Evolutionary conservation across 2,329 filamentous ascomycete species (phyloP), one percentile per base, ranked within the genome.

Genomic region (Bipolaris oryzae): DNA sequence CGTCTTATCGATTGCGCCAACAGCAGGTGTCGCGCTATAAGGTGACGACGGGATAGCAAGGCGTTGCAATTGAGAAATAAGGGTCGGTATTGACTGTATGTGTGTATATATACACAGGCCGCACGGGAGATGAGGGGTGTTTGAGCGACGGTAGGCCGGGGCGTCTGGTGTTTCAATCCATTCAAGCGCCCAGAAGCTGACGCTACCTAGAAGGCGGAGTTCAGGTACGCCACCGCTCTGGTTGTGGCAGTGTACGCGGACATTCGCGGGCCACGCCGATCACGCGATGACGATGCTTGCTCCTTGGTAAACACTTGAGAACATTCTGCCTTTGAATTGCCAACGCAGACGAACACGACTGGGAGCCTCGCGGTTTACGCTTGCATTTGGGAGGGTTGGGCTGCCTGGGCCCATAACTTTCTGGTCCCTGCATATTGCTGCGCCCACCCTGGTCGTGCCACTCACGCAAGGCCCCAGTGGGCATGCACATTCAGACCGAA

Each of bases 381-480:
- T 10, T 35, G 31, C 20, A 7, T 21, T 6, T 35, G 31, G 18
- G 2, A 16, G 20, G 18, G 15, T 51, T 56, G 50, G 55, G 50
- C 42, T 35, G 38, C 31, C 33, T 38, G 49, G 56, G 31, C 52
- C 42, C 43, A 53, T 50, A 33, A 33, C 20, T 37, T 37, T 23
- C 37, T 52, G 47, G 66, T 60, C 68, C 64, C 68, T 71, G 67
- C 64, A 70, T 69, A 54, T 51, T 31, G 18, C 55, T 66, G 61
- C 62, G 56, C 64, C 10, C 47, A 35, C 52, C 49, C 58, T 21
- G 38, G 34, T 60, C 28, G 50, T 9, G 21, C 28, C 54, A 41
- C 37, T 49, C 33, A 41, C 23, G 35, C 23, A 39, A 16, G 23
- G 25, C 25, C 10, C 25, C 42, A 21, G 28, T 15, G 25, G 6